A percentile compares a stretch with the other conserved stretches of the same genome.
Evolutionary conservation across 805 yeast genomes (phyloP).

Genomic region (Metschnikowia noctiluminum): DNA sequence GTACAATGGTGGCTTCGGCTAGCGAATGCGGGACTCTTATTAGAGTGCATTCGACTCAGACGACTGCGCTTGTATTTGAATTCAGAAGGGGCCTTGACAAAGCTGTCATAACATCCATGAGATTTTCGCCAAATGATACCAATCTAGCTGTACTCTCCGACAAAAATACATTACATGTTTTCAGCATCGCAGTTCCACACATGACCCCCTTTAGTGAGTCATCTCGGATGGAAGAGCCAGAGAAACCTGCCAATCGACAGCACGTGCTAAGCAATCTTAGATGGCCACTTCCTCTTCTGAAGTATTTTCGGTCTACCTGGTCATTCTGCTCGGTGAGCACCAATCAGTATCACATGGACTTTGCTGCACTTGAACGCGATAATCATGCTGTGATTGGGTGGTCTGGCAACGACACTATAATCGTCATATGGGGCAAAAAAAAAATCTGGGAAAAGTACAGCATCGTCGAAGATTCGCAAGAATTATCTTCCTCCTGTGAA

Average conservation of each 20-base stretch:
- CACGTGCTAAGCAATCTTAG: conserved; percentile 67
- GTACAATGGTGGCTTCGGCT: conserved; percentile 73
- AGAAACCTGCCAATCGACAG: conserved; percentile 44
- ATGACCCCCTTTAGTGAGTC: conserved; percentile 5
- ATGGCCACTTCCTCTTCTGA: conserved; percentile 53
- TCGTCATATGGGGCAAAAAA: conserved; percentile 70
- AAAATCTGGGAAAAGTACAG: conserved; percentile 86
- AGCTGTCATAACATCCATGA: conserved; percentile 78
- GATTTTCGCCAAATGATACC: conserved; percentile 72
- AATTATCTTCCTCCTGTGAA: neutral
- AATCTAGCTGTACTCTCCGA: conserved; percentile 84
- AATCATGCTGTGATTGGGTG: conserved; percentile 55
- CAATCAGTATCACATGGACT: conserved; percentile 32
- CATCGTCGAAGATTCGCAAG: conserved; percentile 44
- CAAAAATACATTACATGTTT: conserved; percentile 86
- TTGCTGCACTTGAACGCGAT: conserved; percentile 18
- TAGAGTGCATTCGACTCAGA: conserved; percentile 65
- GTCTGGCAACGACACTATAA: conserved; percentile 69
- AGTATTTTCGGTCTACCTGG: conserved; percentile 83
- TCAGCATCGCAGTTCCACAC: conserved; percentile 41
- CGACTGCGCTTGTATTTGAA: conserved; percentile 71
- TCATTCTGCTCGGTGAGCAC: conserved; percentile 74
- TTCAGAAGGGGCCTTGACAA: conserved; percentile 88
- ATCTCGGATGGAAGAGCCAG: conserved; percentile 6
- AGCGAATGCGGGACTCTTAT: conserved; percentile 80